A percentile compares a stretch with the other conserved stretches of the same genome.
Evolutionary conservation across 306 rosid species (phyloP).

Genomic region (Myrica gale): DNA sequence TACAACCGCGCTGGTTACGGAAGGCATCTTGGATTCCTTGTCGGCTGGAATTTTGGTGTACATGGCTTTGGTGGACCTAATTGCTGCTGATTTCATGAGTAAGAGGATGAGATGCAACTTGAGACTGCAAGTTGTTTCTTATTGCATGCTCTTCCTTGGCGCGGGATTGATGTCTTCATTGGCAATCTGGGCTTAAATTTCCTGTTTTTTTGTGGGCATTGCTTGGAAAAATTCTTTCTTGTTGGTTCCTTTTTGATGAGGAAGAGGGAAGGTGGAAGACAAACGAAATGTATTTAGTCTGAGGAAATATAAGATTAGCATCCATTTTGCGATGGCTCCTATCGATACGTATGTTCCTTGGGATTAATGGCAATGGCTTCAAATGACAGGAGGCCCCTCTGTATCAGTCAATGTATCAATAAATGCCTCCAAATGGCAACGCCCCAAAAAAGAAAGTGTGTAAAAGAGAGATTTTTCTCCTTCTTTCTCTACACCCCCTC

Average conservation of each 20-base stretch:
- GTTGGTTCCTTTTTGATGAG: not conserved
- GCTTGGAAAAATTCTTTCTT: not conserved
- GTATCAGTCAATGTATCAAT: too few relatives aligned
- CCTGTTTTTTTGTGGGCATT: not conserved
- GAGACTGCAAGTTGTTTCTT: slow-evolving; percentile 72
- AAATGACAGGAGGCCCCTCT: not conserved
- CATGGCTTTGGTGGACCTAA: slow-evolving; percentile 91
- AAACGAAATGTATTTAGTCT: not conserved
- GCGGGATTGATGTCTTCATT: slow-evolving; percentile 90
- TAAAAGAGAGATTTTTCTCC: too few relatives aligned
- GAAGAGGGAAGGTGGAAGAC: not conserved
- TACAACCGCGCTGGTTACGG: slow-evolving; percentile 61
- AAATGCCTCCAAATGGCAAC: too few relatives aligned
- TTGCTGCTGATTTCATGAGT: slow-evolving; percentile 92
- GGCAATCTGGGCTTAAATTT: slow-evolving; percentile 80
- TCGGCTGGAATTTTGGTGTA: slow-evolving; percentile 88
- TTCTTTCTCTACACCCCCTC: too few relatives aligned
- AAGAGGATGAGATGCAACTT: slow-evolving; percentile 97
- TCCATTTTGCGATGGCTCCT: not conserved
- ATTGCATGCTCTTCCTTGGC: slow-evolving; percentile 83
- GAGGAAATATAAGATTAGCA: not conserved
- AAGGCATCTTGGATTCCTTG: slow-evolving; percentile 76
- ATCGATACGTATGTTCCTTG: not conserved
- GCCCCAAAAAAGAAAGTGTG: too few relatives aligned
- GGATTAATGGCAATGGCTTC: not conserved